A percentile compares a stretch with the other conserved stretches of the same genome.
phyloP scores from a whole-genome alignment of 495 filamentous ascomycete species.

The Podospora bellae-mahoneyi region DNA sequence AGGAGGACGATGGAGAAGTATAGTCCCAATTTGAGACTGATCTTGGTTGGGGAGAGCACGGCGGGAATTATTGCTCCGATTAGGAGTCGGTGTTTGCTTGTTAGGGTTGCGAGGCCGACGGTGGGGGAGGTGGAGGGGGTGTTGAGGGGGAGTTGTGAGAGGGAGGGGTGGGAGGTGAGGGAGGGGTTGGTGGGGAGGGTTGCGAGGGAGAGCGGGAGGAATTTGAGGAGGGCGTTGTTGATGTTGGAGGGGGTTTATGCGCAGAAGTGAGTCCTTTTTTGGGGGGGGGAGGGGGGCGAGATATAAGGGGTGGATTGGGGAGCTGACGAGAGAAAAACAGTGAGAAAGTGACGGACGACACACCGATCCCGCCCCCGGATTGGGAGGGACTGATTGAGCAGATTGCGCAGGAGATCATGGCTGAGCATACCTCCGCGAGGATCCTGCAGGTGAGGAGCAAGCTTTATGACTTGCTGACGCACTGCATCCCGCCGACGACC shows the following conservation, averaged over 20 bases:
- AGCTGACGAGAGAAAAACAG: constrained; percentile 40
- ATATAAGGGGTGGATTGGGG: constrained; percentile 4
- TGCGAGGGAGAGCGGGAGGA: constrained; percentile 87
- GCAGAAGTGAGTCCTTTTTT: constrained; percentile 68
- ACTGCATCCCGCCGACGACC: constrained; percentile 92
- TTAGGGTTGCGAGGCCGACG: constrained; percentile 87
- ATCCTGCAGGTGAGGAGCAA: constrained; percentile 85
- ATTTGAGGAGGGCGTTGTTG: constrained; percentile 80
- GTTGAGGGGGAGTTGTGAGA: constrained; percentile 67
- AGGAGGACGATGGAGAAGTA: constrained; percentile 99
- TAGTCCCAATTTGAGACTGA: constrained; percentile 85
- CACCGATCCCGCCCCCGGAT: constrained; percentile 87
- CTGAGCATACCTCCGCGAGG: constrained; percentile 80
- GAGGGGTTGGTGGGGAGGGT: constrained; percentile 74
- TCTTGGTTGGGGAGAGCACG: constrained; percentile 89
- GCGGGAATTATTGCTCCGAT: constrained; percentile 98
- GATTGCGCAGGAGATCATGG: constrained; percentile 86
- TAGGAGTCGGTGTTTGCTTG: constrained; percentile 79
- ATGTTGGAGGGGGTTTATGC: constrained; percentile 98
- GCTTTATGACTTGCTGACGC: constrained; percentile 91
- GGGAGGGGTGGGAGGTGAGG: constrained; percentile 70
- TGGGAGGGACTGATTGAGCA: constrained; percentile 89
- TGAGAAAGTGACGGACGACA: constrained; percentile 85
- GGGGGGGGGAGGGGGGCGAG: background rate
- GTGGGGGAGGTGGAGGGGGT: constrained; percentile 78